These are phyloP conservation scores for Nemania bipapillata DNA, from an alignment of 2,329 filamentous ascomycete species.

Conservation along the genomic window DNA sequence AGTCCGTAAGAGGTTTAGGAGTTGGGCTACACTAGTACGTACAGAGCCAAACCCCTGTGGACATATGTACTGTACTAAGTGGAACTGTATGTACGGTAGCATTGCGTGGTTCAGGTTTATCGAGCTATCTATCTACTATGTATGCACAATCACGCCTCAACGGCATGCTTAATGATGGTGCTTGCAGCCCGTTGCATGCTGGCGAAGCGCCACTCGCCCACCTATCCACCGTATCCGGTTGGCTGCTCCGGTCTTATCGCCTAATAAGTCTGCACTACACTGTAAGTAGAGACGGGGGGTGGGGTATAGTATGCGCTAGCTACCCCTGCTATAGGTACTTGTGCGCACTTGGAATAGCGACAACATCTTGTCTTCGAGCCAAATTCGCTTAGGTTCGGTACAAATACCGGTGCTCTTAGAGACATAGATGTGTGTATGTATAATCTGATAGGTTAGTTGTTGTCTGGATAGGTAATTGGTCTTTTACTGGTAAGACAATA, in stretches of 20 bases:
- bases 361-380: too few relatives aligned
- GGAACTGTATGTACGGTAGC: too few relatives aligned
- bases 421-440: too few relatives aligned
- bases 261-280: neutral
- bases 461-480: neutral
- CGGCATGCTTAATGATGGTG: constrained; percentile 18
- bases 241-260: constrained; percentile 6
- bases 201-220: constrained; percentile 18
- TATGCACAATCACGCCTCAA: constrained; percentile 18
- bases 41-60: neutral
- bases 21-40: neutral
- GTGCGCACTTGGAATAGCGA: too few relatives aligned
- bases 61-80: neutral
- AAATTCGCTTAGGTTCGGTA: neutral
- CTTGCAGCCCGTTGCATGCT: constrained; percentile 5
- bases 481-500: neutral
- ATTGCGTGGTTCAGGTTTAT: constrained; percentile 13
- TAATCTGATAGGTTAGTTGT: too few relatives aligned
- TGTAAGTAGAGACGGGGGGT: neutral
- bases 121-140: constrained; percentile 2
- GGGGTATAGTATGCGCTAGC: neutral
- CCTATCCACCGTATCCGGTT: neutral
- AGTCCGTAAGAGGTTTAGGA: neutral
- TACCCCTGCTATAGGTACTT: neutral
- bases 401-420: neutral